Evolutionary conservation across 257 asterid species (phyloP), one percentile per base, ranked within the genome.

Genomic region (Haberlea rhodopensis): DNA sequence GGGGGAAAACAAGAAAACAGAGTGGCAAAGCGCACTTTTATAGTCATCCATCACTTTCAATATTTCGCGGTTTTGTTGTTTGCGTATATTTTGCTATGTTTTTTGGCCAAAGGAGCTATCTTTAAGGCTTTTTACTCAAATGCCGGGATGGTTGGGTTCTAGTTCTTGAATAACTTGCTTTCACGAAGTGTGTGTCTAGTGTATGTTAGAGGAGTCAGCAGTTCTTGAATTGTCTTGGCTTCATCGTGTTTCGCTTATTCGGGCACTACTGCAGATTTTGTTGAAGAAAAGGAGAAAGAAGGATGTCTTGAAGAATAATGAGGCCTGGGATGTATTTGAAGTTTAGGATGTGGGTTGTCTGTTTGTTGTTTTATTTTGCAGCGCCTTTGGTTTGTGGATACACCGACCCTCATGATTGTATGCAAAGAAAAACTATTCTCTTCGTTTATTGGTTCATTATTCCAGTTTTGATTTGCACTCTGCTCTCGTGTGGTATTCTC

Each of bases 331-430:
- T 63, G 71, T 62, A 63, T 80, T 63, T 75, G 79, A 75, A 65
- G 66, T 68, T 49, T 60, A 75, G 21, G 65, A 26, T 67, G 59
- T 71, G 70, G 70, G 66, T 80, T 45, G 68, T 31, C 2, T 91
- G 22, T 57, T 79, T 51, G 67, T 78, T 53, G 54, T 73, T 73
- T 63, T 77, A 37, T 15, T 67, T 70, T 68, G 73, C 78, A 32
- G 66, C 74, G 51, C 76, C 87, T 63, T 68, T 67, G 46, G 69
- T 71, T 73, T 56, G 71, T 54, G 98, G 95, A 54, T 60, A 68
- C 28, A 92, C 99, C 5, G 96, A 85, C 78, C 82, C 89, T 73
- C 87, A 87, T 66, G 99, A 91, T 69, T 95, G 98, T 89, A 82
- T 61, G 63, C 16, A 53, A n/a, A 49, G 54, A 26, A n/a, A 40